Conservation (phyloP, 768 basidiomycete species). For the Podaxis mareebaensis region DNA sequence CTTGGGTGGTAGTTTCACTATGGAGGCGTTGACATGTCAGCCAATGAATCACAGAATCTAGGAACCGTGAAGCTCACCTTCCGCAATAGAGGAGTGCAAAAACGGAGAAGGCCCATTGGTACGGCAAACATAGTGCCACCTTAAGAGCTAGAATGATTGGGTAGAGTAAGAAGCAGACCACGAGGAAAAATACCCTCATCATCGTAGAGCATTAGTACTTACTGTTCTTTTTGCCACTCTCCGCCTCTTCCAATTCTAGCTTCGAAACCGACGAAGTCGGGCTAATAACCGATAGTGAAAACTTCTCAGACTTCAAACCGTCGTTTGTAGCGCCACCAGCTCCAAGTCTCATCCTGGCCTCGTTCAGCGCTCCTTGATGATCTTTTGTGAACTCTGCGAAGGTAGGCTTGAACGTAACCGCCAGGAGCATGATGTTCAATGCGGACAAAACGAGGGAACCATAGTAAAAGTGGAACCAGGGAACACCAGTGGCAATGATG, state of each 20-base stretch:
- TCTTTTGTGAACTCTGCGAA: slow-evolving; percentile 8
- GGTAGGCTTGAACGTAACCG: slow-evolving; percentile 48
- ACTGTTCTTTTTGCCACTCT: slow-evolving; percentile 16
- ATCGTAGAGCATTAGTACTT: slow-evolving; percentile 5
- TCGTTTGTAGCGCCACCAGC: neutral
- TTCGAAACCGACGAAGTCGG: slow-evolving; percentile 1
- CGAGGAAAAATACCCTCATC: neutral
- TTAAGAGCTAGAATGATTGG: slow-evolving; percentile 33
- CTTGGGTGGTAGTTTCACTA: slow-evolving; percentile 54
- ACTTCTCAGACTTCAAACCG: neutral
- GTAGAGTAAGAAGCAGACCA: neutral
- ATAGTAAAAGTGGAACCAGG: slow-evolving; percentile 59
- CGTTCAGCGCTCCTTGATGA: neutral
- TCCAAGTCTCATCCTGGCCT: neutral
- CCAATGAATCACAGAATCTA: neutral
- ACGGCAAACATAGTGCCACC: slow-evolving; percentile 39
- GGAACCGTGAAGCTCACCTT: slow-evolving; percentile 35
- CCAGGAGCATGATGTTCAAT: slow-evolving; percentile 39
- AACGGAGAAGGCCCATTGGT: slow-evolving; percentile 49
- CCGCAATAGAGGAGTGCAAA: slow-evolving; percentile 49
- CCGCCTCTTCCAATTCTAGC: neutral
- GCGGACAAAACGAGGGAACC: slow-evolving; percentile 53
- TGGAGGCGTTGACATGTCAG: neutral
- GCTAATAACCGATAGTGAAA: neutral
- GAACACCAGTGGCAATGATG: slow-evolving; percentile 47